phyloP scores from a whole-genome alignment of 345 rosid species.

The Pugionium dolabratum region DNA sequence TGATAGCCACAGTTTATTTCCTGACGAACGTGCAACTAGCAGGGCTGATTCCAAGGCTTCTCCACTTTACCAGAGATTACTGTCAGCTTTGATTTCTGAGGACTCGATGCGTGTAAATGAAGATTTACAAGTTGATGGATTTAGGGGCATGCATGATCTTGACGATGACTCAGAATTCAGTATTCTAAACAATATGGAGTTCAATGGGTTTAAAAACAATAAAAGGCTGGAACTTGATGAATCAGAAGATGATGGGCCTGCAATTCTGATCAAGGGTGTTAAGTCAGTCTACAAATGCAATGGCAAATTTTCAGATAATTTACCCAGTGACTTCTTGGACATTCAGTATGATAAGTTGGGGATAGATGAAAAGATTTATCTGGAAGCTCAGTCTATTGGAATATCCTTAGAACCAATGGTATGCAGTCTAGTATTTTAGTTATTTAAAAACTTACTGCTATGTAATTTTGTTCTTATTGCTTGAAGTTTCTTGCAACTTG shows the following conservation, averaged over 20 bases:
- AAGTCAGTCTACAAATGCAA: slow-evolving; percentile 31
- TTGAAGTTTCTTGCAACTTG: slow-evolving; percentile 16
- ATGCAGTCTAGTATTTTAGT: slow-evolving; percentile 23
- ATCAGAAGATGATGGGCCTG: slow-evolving; percentile 48
- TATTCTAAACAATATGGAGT: slow-evolving; percentile 48
- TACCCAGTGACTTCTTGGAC: slow-evolving; percentile 42
- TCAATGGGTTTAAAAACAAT: slow-evolving; percentile 55
- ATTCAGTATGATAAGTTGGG: slow-evolving; percentile 59
- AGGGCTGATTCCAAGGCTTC: slow-evolving; percentile 36
- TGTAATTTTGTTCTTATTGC: slow-evolving; percentile 17
- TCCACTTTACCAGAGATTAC: slow-evolving; percentile 70
- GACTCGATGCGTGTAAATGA: slow-evolving; percentile 49
- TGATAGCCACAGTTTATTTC: slow-evolving; percentile 29
- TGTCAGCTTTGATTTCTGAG: slow-evolving; percentile 85
- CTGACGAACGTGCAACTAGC: slow-evolving; percentile 32
- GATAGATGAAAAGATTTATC: slow-evolving; percentile 63
- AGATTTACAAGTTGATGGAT: slow-evolving; percentile 46
- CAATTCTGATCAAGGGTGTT: slow-evolving; percentile 40
- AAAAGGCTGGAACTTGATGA: slow-evolving; percentile 54
- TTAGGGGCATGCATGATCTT: slow-evolving; percentile 55
- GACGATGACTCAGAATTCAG: slow-evolving; percentile 60
- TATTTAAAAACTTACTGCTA: slow-evolving; percentile 15
- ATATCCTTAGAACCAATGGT: slow-evolving; percentile 75
- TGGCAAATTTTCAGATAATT: slow-evolving; percentile 41
- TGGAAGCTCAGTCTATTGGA: slow-evolving; percentile 81